Conservation (phyloP, 352 stramenopile species). For the Plasmopara muralis region DNA sequence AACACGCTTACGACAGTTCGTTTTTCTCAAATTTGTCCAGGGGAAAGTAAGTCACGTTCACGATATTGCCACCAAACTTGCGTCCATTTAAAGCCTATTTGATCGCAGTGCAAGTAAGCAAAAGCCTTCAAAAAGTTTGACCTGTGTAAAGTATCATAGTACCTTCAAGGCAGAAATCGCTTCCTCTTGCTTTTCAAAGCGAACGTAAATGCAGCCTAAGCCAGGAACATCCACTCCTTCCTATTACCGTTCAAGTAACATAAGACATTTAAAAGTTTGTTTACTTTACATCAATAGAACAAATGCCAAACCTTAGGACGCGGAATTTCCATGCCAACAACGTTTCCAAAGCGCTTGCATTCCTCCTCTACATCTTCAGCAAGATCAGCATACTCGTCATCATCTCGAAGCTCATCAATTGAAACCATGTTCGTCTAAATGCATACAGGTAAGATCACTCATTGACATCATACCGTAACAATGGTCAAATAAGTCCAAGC, state of each 20-base stretch:
- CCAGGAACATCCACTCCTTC: conserved; percentile 48
- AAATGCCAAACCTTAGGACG: conserved; percentile 56
- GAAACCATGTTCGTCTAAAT: conserved; percentile 79
- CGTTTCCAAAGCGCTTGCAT: conserved; percentile 79
- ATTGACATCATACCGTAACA: neutral
- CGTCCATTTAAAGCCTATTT: conserved; percentile 67
- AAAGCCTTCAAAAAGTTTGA: neutral
- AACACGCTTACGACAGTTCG: conserved; percentile 41
- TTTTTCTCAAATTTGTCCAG: conserved; percentile 66
- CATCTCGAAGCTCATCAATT: conserved; percentile 76
- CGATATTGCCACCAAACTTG: conserved; percentile 84
- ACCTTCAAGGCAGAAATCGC: conserved; percentile 71
- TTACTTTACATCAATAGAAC: neutral
- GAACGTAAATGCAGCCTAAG: conserved; percentile 77
- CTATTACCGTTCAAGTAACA: conserved; percentile 23
- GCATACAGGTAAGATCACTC: neutral
- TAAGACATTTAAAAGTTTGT: neutral
- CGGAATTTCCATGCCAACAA: conserved; percentile 68
- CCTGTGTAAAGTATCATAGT: conserved; percentile 1
- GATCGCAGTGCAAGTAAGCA: conserved; percentile 6
- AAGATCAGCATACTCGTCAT: conserved; percentile 82
- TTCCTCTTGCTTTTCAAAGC: conserved; percentile 53
- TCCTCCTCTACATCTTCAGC: conserved; percentile 87
- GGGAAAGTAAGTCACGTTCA: conserved; percentile 74
- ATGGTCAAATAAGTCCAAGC: neutral